Conservation (phyloP, 768 basidiomycete genomes). For the Xanthoconium purpureum region DNA sequence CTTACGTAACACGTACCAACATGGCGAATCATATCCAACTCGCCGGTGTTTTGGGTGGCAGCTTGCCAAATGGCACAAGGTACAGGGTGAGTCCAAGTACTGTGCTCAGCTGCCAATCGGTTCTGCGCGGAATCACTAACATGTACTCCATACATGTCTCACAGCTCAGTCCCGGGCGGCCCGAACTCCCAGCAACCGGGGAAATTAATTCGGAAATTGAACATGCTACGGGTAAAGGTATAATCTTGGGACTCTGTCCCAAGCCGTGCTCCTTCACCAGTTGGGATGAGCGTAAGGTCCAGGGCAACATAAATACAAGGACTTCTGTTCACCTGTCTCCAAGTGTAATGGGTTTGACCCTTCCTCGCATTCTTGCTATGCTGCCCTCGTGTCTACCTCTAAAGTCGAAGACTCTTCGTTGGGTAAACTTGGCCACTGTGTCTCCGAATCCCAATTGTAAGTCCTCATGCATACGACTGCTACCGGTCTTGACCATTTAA, state of each 20-base stretch:
- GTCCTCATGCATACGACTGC: background rate
- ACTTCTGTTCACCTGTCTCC: background rate
- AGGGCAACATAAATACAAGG: background rate
- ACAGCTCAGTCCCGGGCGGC: background rate
- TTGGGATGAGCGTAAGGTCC: background rate
- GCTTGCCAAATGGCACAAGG: too few species aligned
- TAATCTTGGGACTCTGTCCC: too few species aligned
- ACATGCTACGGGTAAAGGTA: background rate
- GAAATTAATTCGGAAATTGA: background rate
- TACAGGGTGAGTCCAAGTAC: too few species aligned
- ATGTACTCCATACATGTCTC: too few species aligned
- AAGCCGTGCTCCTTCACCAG: too few species aligned
- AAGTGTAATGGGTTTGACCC: too few species aligned
- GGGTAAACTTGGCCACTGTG: slow-evolving; percentile 25
- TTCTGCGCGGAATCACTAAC: too few species aligned
- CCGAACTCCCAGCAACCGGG: background rate
- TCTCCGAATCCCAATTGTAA: too few species aligned
- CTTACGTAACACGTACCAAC: too few species aligned
- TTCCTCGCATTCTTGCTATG: background rate
- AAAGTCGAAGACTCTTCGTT: slow-evolving; percentile 24
- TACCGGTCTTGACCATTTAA: background rate
- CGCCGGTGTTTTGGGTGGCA: too few species aligned
- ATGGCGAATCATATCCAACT: too few species aligned
- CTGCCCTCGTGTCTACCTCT: background rate
- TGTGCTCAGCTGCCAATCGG: too few species aligned